These are phyloP conservation scores for Ligustrum vulgare DNA, from an alignment of 257 asterid genomes.

Conservation along the genomic window DNA sequence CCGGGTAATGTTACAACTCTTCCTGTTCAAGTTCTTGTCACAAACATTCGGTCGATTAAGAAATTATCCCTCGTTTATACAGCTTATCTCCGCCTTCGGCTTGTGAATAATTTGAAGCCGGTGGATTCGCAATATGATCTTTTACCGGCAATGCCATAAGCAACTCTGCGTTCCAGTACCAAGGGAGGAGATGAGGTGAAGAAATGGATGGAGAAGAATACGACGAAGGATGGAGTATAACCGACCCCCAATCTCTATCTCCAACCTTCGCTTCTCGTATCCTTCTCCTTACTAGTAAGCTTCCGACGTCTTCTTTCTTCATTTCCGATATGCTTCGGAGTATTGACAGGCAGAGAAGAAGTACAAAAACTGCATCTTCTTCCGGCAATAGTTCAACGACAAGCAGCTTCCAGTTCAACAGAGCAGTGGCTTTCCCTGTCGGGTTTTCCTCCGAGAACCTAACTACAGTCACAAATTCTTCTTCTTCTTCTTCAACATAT, in stretches of 20 bases:
- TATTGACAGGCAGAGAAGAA: slow-evolving; percentile 61
- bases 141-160: slow-evolving; percentile 49
- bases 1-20: background rate
- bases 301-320: slow-evolving; percentile 61
- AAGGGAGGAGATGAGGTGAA: slow-evolving; percentile 61
- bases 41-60: slow-evolving; percentile 14
- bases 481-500: slow-evolving; percentile 48
- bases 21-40: background rate
- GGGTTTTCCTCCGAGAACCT: slow-evolving; percentile 70
- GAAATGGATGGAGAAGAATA: slow-evolving; percentile 28
- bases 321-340: slow-evolving; percentile 68
- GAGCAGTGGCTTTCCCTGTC: slow-evolving; percentile 82
- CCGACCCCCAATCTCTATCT: slow-evolving; percentile 82
- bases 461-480: slow-evolving; percentile 61
- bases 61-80: slow-evolving; percentile 56
- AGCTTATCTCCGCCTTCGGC: slow-evolving; percentile 83
- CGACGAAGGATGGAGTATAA: slow-evolving; percentile 60
- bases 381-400: slow-evolving; percentile 67
- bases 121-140: slow-evolving; percentile 34
- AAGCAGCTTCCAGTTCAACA: slow-evolving; percentile 78
- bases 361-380: slow-evolving; percentile 77
- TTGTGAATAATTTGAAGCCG: slow-evolving; percentile 49
- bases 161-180: slow-evolving; percentile 71
- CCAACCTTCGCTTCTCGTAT: slow-evolving; percentile 69
- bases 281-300: slow-evolving; percentile 67